phyloP scores from a whole-genome alignment of 108 stramenopile species.

The Nannochloropsis oceanica region DNA sequence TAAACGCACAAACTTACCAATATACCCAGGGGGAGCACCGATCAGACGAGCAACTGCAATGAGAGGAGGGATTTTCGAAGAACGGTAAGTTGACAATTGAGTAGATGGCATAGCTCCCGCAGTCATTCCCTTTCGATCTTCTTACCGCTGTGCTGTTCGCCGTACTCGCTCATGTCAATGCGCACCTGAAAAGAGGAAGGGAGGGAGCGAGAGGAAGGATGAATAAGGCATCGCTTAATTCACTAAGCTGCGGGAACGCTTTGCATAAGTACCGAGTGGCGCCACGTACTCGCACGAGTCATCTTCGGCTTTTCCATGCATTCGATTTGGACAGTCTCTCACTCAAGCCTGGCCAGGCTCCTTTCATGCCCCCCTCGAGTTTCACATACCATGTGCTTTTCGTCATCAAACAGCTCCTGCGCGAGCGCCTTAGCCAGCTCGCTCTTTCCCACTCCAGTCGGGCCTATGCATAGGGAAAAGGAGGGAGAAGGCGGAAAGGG shows the following conservation, averaged over 20 bases:
- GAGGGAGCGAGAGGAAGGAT: slow-evolving; percentile 10
- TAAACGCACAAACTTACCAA: background rate
- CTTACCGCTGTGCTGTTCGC: slow-evolving; percentile 7
- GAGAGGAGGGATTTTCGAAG: background rate
- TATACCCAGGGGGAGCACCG: slow-evolving; percentile 17
- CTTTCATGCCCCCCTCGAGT: too few relatives aligned
- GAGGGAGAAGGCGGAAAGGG: too few relatives aligned
- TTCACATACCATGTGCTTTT: slow-evolving; percentile 51
- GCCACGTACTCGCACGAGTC: too few relatives aligned
- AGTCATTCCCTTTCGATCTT: background rate
- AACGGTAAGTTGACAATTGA: background rate
- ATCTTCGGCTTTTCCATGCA: too few relatives aligned
- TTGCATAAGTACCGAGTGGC: too few relatives aligned
- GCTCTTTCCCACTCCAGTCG: slow-evolving; percentile 82
- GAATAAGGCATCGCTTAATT: too few relatives aligned
- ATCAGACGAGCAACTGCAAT: slow-evolving; percentile 4
- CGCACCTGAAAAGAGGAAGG: slow-evolving; percentile 40
- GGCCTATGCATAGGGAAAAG: slow-evolving; percentile 49
- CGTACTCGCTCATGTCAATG: slow-evolving; percentile 85
- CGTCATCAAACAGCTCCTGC: slow-evolving; percentile 67
- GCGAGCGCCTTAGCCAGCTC: slow-evolving; percentile 78
- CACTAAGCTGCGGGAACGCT: too few relatives aligned
- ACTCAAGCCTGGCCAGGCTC: too few relatives aligned
- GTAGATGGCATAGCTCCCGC: background rate
- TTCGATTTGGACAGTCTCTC: too few relatives aligned